A percentile compares a stretch with the other conserved stretches of the same genome.
These are phyloP conservation scores for Dactylorhiza incarnata DNA, from an alignment of 106 monocot species.

Conservation along the genomic window DNA sequence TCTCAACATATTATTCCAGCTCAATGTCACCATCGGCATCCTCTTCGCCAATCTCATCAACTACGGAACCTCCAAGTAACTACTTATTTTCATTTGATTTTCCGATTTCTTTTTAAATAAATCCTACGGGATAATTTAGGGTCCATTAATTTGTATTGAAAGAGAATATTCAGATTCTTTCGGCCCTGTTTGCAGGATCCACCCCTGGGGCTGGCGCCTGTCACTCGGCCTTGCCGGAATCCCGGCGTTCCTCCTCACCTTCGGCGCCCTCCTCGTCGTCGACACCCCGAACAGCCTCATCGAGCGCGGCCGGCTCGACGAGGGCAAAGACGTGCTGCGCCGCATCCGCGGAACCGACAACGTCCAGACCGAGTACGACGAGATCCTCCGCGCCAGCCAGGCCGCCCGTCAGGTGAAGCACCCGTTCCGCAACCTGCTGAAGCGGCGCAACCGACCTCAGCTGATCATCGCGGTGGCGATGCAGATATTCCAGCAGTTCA, in stretches of 20 bases:
- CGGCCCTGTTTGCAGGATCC: conserved; percentile 33
- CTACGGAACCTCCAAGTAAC: conserved; percentile 19
- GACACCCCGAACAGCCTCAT: conserved; percentile 53
- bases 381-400: conserved; percentile 61
- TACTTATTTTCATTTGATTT: conserved; percentile 23
- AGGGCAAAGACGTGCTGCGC: conserved; percentile 54
- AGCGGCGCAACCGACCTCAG: conserved; percentile 60
- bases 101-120: conserved; percentile 51
- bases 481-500: conserved; percentile 34
- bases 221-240: conserved; percentile 45
- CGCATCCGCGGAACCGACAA: conserved; percentile 57
- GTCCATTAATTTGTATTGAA: conserved; percentile 40
- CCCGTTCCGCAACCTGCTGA: conserved; percentile 82
- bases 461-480: conserved; percentile 63
- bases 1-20: conserved; percentile 49
- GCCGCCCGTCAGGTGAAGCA: conserved; percentile 70
- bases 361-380: conserved; percentile 62
- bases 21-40: conserved; percentile 46
- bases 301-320: conserved; percentile 54
- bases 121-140: conserved; percentile 36
- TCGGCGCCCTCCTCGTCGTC: conserved; percentile 19
- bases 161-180: conserved; percentile 18
- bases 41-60: conserved; percentile 47
- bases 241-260: conserved; percentile 27
- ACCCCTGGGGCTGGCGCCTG: conserved; percentile 40